Evolutionary conservation across 805 yeast genomes (phyloP), one percentile per base, ranked within the genome.

Genomic region (Barnettozyma pratensis): DNA sequence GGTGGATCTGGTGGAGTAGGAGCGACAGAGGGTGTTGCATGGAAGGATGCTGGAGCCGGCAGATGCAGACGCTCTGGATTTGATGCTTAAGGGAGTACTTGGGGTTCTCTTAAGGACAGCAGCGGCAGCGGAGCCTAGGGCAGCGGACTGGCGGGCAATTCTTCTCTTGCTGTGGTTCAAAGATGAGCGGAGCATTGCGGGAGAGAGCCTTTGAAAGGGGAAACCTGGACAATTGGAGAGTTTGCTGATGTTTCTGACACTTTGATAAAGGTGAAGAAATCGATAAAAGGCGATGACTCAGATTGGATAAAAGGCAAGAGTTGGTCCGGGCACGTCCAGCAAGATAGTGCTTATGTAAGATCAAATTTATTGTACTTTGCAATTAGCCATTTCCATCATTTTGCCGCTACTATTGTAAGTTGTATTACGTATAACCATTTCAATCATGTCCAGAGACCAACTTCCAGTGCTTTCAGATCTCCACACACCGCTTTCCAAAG

Each of bases 1-100:
- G 0, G 99, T 94, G 25, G 97, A 89, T 67, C 97, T 78, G 30
- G 98, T 91, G 36, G 88, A 83, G 59, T 75, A 74, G 1, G 64
- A 42, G 38, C 64, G 60, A 41, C 57, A 49, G 39, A 56, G 31
- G 47, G 59, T 41, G 31, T 42, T 30, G 27, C 47, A 42, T 42
- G 48, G 50, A 27, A 32, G 41, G 42, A 42, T 19, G 39, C 57
- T 42, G 39, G 53, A 44, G 35, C 50, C 42, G 4, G 60, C 38
- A 14, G 59, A 5, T 10, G 52, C 50, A 30, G 63, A 46, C 37
- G 55, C 44, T 11, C 54, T 39, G 39, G 50, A 42, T 44, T 42
- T 44, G 26, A 49, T 43, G 34, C 48, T 52, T 53, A 39, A 54
- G 9, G 41, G 42, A 14, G 34, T 29, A 37, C 38, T 28, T 4